Percentiles rank a stretch among this genome's conserved stretches.
Conservation (phyloP, 2,329 filamentous ascomycete genomes). For the Arthrobotrys musiformis region DNA sequence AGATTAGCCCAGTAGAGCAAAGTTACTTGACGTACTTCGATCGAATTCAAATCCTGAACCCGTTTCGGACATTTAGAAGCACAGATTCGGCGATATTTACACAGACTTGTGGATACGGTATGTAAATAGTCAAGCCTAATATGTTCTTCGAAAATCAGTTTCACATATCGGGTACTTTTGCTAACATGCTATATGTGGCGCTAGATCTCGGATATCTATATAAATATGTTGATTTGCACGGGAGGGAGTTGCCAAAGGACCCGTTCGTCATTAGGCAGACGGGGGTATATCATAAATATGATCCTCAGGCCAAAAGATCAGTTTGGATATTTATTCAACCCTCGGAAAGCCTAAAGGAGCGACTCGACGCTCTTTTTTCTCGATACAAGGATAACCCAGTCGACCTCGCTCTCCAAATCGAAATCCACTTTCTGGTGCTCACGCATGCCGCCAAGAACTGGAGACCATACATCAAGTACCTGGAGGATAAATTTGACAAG, state of each 20-base stretch:
- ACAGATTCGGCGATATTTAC: conserved; percentile 30
- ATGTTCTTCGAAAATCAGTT: background rate
- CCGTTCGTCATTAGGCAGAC: conserved; percentile 42
- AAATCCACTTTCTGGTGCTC: conserved; percentile 37
- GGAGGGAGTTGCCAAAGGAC: conserved; percentile 7
- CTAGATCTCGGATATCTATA: conserved; percentile 43
- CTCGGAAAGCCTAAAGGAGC: conserved; percentile 40
- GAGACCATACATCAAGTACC: conserved; percentile 42
- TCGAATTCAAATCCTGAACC: conserved; percentile 44
- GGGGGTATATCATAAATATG: conserved; percentile 50
- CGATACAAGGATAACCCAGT: conserved; percentile 42
- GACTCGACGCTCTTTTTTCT: conserved; percentile 22
- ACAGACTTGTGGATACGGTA: conserved; percentile 45
- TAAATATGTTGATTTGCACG: conserved; percentile 46
- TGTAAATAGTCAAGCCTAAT: background rate
- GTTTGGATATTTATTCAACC: conserved; percentile 48
- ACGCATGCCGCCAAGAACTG: conserved; percentile 38
- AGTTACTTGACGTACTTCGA: conserved; percentile 51
- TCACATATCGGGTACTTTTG: background rate
- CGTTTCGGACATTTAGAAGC: conserved; percentile 32
- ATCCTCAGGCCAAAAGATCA: conserved; percentile 38
- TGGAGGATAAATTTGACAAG: conserved; percentile 20
- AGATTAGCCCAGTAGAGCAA: conserved; percentile 29
- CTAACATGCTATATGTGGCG: background rate
- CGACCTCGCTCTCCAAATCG: conserved; percentile 41